Percentiles rank a stretch among this genome's conserved stretches.
Evolutionary conservation across 2,329 filamentous ascomycete species (phyloP).

Genomic region (Paramyrothecium sp.): DNA sequence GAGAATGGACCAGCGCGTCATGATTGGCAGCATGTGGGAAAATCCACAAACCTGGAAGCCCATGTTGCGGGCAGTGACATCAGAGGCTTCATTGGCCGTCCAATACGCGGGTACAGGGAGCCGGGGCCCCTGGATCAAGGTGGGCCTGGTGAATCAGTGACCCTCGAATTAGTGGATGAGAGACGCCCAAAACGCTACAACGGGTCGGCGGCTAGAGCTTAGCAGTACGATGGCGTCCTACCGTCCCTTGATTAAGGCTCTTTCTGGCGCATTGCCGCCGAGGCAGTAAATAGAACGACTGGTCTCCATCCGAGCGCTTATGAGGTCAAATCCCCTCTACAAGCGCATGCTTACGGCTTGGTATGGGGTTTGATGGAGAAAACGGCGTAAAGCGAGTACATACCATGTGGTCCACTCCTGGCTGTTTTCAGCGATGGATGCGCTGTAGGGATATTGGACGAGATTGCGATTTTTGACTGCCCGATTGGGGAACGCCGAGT

Average conservation of each 20-base stretch:
- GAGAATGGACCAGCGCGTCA: constrained; percentile 1
- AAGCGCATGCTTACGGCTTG: no score
- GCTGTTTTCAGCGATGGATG: no score
- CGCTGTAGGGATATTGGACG: no score
- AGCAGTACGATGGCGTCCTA: no score
- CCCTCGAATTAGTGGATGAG: neutral
- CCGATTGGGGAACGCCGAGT: neutral
- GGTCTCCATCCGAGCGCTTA: neutral
- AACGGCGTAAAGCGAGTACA: no score
- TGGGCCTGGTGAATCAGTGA: no score
- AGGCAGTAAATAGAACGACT: no score
- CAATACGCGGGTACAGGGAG: neutral
- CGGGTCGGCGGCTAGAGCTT: no score
- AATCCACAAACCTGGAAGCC: neutral
- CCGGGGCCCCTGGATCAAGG: neutral
- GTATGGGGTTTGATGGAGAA: no score
- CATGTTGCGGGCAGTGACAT: constrained; percentile 26
- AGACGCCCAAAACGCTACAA: neutral
- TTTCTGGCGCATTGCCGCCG: no score
- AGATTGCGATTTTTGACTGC: neutral
- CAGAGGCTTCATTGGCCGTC: constrained; percentile 31
- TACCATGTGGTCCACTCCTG: no score
- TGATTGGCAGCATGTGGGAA: constrained; percentile 3
- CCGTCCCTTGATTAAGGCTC: no score
- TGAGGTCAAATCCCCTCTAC: neutral